Base-by-base conservation (phyloP, 495 filamentous ascomycete genomes). In the Halenospora varia region DNA sequence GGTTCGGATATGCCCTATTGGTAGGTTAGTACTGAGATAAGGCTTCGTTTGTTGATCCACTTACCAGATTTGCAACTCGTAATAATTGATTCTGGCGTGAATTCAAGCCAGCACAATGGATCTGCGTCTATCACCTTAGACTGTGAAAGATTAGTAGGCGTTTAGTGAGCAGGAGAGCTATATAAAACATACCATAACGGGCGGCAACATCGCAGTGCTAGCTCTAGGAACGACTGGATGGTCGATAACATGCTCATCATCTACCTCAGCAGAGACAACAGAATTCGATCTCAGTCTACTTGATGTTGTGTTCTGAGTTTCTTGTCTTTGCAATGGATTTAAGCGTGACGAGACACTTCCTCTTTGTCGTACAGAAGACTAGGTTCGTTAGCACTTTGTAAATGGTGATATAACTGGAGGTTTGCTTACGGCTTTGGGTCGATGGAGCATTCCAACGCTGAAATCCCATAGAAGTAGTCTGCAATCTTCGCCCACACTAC, bases 401-500 rank as follows among this genome's bases (percentile, higher is more conserved):
- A 19, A 6, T 25, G 25, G 10, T 25, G 25, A 20, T 29, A 17
- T 13, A 54, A 63, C 63, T 62, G 17, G 51, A 52, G n/a, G n/a
- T n/a, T 49, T 9, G 22, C 84, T 60, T 77, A 90, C 87, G 60
- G 84, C 88, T 65, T 88, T 90, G 1, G 94, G 95, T 26, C 94
- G 82, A 68, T 93, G 86, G 60, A 98, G 74, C 92, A 97, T 97
- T 48, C 92, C 92, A 24, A 96, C 92, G 57, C 86, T 94, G 70
- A 98, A 98, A 75, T 98, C 94, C 94, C 94, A 98, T 26, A 98
- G 74, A 49, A 96, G 79, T 26, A 98, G 70, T 53, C 90, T 74
- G 63, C 94, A 88, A 68, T 98, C 94, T 68, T 96, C 92, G 3
- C 95, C 95, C 15, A 97, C 95, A 62, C 88, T 95, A 24, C 95